Percentiles rank a stretch among this genome's conserved stretches.
Evolutionary conservation across 257 asterid genomes (phyloP).

Genomic region (Plantago major): DNA sequence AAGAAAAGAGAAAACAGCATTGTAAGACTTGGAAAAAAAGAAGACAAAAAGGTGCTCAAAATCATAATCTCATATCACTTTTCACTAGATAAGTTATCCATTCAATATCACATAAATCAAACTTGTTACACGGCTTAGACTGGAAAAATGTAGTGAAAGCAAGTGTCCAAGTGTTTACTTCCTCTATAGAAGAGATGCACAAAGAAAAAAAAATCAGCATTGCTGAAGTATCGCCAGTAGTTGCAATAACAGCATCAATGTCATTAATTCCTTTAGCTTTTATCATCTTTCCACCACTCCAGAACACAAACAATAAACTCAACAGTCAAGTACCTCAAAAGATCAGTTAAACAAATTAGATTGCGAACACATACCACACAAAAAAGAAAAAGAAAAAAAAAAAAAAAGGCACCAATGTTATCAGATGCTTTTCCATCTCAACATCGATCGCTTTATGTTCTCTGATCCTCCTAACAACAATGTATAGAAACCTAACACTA

Average conservation of each 20-base stretch:
- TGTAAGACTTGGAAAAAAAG: too few species aligned
- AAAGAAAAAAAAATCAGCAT: too few species aligned
- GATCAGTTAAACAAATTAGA: neutral
- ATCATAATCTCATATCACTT: too few species aligned
- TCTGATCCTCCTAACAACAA: neutral
- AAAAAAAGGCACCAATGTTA: neutral
- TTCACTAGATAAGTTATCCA: too few species aligned
- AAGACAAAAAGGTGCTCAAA: too few species aligned
- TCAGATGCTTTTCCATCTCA: conserved; percentile 13
- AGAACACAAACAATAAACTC: neutral
- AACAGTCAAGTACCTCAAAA: conserved; percentile 3
- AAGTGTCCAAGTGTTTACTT: too few species aligned
- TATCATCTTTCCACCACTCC: neutral
- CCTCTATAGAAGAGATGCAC: too few species aligned
- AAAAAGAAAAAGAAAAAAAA: neutral
- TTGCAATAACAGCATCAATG: neutral
- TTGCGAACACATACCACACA: conserved; percentile 1
- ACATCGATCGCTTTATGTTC: neutral
- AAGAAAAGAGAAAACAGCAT: too few species aligned
- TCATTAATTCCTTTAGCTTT: neutral
- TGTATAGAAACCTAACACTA: conserved; percentile 2
- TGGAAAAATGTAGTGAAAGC: too few species aligned
- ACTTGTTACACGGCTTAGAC: too few species aligned
- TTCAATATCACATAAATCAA: too few species aligned
- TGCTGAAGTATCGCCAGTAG: too few species aligned